phyloP scores from a whole-genome alignment of 768 basidiomycete species.

The Trametes maxima region DNA sequence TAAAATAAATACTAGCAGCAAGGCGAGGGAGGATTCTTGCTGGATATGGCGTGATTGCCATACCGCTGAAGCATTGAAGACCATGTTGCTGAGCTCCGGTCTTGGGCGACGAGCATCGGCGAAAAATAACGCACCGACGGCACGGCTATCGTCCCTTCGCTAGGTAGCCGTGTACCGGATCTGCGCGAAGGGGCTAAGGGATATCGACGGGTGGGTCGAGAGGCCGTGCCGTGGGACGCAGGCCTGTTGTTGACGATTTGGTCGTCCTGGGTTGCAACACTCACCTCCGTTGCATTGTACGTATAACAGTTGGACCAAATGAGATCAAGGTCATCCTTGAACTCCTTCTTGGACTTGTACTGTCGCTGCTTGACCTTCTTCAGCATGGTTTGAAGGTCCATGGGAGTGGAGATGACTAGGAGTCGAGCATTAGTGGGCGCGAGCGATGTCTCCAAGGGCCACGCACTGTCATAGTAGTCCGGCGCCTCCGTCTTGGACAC shows the following conservation, averaged over 20 bases:
- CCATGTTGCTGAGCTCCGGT: too few species aligned
- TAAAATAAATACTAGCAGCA: too few species aligned
- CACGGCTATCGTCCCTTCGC: too few species aligned
- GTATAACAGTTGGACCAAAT: conserved; percentile 96
- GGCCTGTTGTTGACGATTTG: neutral
- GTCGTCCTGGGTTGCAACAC: conserved; percentile 32
- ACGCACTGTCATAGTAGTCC: conserved; percentile 89
- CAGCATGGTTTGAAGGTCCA: conserved; percentile 93
- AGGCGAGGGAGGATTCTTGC: too few species aligned
- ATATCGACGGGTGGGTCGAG: neutral
- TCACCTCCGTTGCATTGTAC: conserved; percentile 89
- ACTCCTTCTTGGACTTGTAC: conserved; percentile 93
- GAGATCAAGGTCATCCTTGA: conserved; percentile 90
- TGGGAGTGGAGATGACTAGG: conserved; percentile 88
- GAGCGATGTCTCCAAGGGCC: neutral
- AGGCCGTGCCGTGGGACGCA: neutral
- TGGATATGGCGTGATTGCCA: too few species aligned
- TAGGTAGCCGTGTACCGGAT: too few species aligned
- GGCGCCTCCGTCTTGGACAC: conserved; percentile 89
- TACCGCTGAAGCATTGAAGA: too few species aligned
- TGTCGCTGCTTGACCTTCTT: conserved; percentile 91
- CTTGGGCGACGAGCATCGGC: too few species aligned
- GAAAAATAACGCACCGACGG: too few species aligned
- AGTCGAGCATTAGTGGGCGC: too few species aligned
- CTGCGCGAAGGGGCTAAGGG: too few species aligned